These are phyloP conservation scores for Chlamydomonas applanata DNA, from an alignment of 139 green algal species.

Conservation along the genomic window DNA sequence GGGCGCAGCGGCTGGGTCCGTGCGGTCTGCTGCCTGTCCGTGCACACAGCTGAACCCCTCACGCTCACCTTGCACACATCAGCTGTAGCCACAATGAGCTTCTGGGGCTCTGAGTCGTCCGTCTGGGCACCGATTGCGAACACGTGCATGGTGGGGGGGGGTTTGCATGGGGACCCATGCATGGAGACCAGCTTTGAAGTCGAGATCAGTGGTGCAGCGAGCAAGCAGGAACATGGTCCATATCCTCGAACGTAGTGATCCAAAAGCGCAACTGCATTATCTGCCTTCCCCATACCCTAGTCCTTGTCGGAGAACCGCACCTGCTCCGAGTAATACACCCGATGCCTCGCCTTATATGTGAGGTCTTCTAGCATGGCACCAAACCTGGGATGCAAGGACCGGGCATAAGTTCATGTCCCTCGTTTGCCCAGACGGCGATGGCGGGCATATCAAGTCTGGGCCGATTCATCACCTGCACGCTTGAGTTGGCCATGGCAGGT, in stretches of 20 bases:
- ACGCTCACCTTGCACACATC: slow-evolving; percentile 61
- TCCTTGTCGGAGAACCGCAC: no score
- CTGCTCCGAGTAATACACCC: slow-evolving; percentile 87
- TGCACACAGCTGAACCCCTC: no score
- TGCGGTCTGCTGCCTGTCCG: no score
- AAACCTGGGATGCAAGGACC: slow-evolving; percentile 56
- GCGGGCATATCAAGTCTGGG: not conserved
- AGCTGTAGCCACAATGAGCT: slow-evolving; percentile 59
- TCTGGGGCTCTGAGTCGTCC: slow-evolving; percentile 68
- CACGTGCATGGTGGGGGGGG: not conserved
- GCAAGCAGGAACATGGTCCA: no score
- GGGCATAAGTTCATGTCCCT: not conserved
- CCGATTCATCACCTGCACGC: slow-evolving; percentile 62
- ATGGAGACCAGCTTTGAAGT: no score
- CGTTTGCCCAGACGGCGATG: no score
- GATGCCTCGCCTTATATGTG: slow-evolving; percentile 58
- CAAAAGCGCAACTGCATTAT: no score
- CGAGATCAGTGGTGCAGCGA: no score
- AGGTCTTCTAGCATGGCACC: slow-evolving; percentile 64
- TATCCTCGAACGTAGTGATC: no score
- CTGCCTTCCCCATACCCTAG: no score
- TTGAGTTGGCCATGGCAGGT: slow-evolving; percentile 83
- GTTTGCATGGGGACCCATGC: not conserved
- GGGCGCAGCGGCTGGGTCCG: no score
- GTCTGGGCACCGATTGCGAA: slow-evolving; percentile 46